These are phyloP conservation scores for Yamadazyma sp. DNA, from an alignment of 805 yeast genomes.

Conservation along the genomic window DNA sequence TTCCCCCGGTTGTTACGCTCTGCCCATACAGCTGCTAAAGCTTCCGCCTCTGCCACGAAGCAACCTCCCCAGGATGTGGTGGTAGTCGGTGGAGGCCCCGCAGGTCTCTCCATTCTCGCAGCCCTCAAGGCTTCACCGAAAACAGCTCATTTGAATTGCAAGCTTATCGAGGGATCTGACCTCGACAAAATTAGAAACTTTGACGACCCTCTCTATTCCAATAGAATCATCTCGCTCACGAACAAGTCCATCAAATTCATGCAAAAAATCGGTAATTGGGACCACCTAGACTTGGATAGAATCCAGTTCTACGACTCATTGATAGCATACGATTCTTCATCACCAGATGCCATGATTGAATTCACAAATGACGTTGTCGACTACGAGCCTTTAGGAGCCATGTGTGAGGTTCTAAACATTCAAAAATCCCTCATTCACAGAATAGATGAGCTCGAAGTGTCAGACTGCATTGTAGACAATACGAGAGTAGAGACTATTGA, in stretches of 20 bases:
- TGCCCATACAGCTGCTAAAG: slow-evolving; percentile 4
- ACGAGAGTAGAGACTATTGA: slow-evolving; percentile 64
- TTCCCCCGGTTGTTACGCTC: no score
- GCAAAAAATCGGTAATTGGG: slow-evolving; percentile 74
- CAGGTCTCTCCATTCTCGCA: slow-evolving; percentile 84
- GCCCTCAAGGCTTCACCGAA: slow-evolving; percentile 70
- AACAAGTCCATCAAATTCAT: slow-evolving; percentile 73
- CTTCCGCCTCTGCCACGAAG: no score
- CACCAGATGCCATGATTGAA: slow-evolving; percentile 57
- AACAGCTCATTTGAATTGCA: slow-evolving; percentile 58
- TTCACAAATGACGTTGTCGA: slow-evolving; percentile 60
- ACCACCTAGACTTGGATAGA: slow-evolving; percentile 64
- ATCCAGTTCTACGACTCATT: slow-evolving; percentile 78
- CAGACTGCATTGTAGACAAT: slow-evolving; percentile 53
- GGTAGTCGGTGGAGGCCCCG: slow-evolving; percentile 97
- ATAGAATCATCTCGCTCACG: slow-evolving; percentile 83
- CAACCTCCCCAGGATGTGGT: slow-evolving; percentile 69
- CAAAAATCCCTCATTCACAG: slow-evolving; percentile 69
- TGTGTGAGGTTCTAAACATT: slow-evolving; percentile 85
- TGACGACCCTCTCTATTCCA: slow-evolving; percentile 57
- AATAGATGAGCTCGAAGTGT: slow-evolving; percentile 27
- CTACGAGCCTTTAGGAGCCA: slow-evolving; percentile 54
- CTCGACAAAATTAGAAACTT: slow-evolving; percentile 53
- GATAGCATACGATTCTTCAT: slow-evolving; percentile 81
- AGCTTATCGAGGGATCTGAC: slow-evolving; percentile 72